Base-by-base conservation (phyloP, 2,329 filamentous ascomycete genomes). In the Pseudogymnoascus sp. region DNA sequence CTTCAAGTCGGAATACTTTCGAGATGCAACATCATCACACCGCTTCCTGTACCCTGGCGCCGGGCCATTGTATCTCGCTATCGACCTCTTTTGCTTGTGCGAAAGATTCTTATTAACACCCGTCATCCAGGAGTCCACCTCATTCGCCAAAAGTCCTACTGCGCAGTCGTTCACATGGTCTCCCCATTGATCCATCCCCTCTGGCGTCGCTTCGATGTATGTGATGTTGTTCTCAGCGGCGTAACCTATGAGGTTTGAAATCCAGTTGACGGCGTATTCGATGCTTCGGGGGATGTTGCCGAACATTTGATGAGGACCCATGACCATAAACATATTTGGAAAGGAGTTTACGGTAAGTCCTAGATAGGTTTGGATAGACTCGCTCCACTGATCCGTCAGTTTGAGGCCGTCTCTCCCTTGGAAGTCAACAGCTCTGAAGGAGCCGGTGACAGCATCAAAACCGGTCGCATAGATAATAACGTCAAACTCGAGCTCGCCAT, bases 71-170 rank as follows among this genome's bases (percentile, higher is more conserved):
- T 83, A 83, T 54, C 80, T 72, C 3, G 77, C 77, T 67, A 83
- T 75, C 7, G 73, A 78, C 54, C 80, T 73, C 65, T 76, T 77
- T 67, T 78, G 74, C 72, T 81, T 81, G 39, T 76, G 72, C 14
- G 73, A 72, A 41, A 83, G 68, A 64, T 83, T 82, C 67, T 75
- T 80, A 67, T 83, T 83, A 1, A 83, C 78, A 0, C 81, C 81
- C 1, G 80, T 83, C 80, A 83, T 82, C 81, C 81, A 84, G 1
- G 76, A 78, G 65, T 83, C 80, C 0, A 82, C 78, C 66, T 81
- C 76, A 65, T 79, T 79, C 0, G 76, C 74, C 25, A 83, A 67
- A 8, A 79, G 65, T 0, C 80, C 80, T 37, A 77, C 70, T 0
- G 77, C 76, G 62, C 78, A 80, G 3, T 79, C 74, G 23, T 77